A percentile compares a stretch with the other conserved stretches of the same genome.
These are phyloP conservation scores for Hirsutella minnesotensis DNA, from an alignment of 2,329 filamentous ascomycete species.

Conservation along the genomic window DNA sequence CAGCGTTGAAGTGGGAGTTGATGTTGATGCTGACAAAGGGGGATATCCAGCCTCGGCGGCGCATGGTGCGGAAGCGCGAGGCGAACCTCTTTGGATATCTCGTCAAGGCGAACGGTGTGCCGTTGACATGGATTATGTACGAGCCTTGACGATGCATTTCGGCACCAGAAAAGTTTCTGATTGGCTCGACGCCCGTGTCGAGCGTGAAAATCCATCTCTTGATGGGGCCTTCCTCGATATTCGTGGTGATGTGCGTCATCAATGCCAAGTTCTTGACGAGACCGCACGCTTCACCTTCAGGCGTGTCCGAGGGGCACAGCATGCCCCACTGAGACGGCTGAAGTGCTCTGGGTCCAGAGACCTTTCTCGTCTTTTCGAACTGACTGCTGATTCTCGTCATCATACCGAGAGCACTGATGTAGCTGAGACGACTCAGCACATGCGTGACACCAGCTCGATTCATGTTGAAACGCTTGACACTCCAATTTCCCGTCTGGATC, in stretches of 20 bases:
- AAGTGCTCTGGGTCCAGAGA: conserved; percentile 86
- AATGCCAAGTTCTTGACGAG: conserved; percentile 94
- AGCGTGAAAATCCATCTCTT: conserved; percentile 76
- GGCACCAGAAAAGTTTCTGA: conserved; percentile 59
- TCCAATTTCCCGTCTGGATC: conserved; percentile 97
- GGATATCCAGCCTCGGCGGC: conserved; percentile 82
- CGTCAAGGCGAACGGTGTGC: conserved; percentile 83
- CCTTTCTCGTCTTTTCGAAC: conserved; percentile 97
- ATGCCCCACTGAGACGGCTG: conserved; percentile 98
- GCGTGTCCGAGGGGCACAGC: conserved; percentile 93
- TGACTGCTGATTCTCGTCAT: conserved; percentile 98
- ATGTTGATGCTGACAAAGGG: conserved; percentile 96
- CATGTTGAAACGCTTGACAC: conserved; percentile 96
- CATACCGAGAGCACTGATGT: conserved; percentile 95
- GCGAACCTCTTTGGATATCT: conserved; percentile 79
- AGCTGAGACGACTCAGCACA: conserved; percentile 87
- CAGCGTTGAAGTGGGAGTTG: conserved; percentile 81
- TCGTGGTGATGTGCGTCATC: conserved; percentile 98
- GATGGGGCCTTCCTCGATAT: conserved; percentile 86
- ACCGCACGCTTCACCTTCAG: conserved; percentile 96
- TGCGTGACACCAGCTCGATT: conserved; percentile 94
- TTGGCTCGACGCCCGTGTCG: conserved; percentile 69
- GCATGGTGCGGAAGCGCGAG: conserved; percentile 71
- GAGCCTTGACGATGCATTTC: conserved; percentile 77
- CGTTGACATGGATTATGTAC: conserved; percentile 91